phyloP scores from a whole-genome alignment of 1,284 basidiomycete genomes.

The Melampsora abietis-canadensis region DNA sequence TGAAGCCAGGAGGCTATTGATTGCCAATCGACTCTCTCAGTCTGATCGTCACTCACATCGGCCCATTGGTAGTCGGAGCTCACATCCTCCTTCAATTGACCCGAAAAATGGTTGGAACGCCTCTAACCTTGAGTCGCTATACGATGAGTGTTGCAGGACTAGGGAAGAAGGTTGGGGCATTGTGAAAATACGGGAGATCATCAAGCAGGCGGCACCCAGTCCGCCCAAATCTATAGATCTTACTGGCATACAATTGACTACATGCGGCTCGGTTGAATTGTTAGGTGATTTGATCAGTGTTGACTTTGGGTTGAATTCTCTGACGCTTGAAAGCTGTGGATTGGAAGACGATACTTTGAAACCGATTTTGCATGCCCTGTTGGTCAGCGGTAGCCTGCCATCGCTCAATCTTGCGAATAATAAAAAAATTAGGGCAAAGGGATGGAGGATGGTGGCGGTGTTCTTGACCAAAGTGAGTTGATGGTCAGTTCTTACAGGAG shows the following conservation, averaged over 20 bases:
- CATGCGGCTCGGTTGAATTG: slow-evolving; percentile 66
- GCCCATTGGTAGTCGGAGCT: slow-evolving; percentile 57
- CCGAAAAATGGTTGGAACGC: slow-evolving; percentile 72
- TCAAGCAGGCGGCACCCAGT: slow-evolving; percentile 61
- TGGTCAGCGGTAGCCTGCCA: slow-evolving; percentile 76
- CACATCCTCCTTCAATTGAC: slow-evolving; percentile 56
- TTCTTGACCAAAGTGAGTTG: slow-evolving; percentile 67
- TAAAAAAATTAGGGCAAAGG: slow-evolving; percentile 69
- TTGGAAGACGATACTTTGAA: slow-evolving; percentile 79
- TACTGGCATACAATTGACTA: slow-evolving; percentile 68
- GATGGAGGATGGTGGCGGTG: slow-evolving; percentile 76
- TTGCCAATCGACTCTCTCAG: slow-evolving; percentile 71
- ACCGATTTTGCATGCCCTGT: slow-evolving; percentile 81
- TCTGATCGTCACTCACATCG: slow-evolving; percentile 72
- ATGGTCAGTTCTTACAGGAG: not conserved
- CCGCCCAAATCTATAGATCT: slow-evolving; percentile 69
- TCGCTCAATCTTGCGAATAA: slow-evolving; percentile 85
- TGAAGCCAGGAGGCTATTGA: slow-evolving; percentile 68
- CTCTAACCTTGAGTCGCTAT: slow-evolving; percentile 74
- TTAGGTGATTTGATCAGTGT: slow-evolving; percentile 82
- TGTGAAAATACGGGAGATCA: slow-evolving; percentile 64
- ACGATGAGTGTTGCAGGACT: slow-evolving; percentile 72
- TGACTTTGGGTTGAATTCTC: slow-evolving; percentile 79
- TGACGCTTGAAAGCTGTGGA: slow-evolving; percentile 74
- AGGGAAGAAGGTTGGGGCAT: slow-evolving; percentile 67